Percentiles rank a stretch among this genome's conserved stretches.
phyloP scores from a whole-genome alignment of 768 basidiomycete genomes.

The Lactarius hengduanensis region DNA sequence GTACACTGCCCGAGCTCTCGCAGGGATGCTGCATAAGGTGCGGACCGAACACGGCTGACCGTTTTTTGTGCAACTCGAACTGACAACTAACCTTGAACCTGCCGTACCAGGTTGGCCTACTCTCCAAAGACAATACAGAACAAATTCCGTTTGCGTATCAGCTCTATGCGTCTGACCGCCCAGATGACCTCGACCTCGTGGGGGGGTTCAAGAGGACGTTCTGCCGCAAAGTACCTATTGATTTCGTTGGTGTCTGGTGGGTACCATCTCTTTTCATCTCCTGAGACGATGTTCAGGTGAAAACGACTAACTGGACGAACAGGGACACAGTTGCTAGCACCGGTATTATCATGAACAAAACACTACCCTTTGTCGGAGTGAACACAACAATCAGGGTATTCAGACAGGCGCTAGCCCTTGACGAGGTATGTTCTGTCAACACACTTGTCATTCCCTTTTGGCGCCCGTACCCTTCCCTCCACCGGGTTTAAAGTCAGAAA shows the following conservation, averaged over 20 bases:
- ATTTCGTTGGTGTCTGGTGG: constrained; percentile 81
- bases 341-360: constrained; percentile 55
- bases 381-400: constrained; percentile 67
- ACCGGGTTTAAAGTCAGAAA: constrained; percentile 3
- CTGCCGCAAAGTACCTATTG: constrained; percentile 64
- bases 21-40: constrained; percentile 66
- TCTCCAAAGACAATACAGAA: constrained; percentile 63
- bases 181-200: constrained; percentile 47
- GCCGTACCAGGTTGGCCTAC: constrained; percentile 60
- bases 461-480: not conserved
- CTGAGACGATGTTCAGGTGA: not conserved
- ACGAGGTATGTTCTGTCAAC: constrained; percentile 51
- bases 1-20: constrained; percentile 70
- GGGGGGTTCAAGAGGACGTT: constrained; percentile 74
- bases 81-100: no score
- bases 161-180: constrained; percentile 53
- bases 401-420: constrained; percentile 74
- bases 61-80: not conserved
- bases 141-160: constrained; percentile 75
- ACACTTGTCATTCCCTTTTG: not conserved
- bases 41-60: constrained; percentile 1
- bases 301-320: not conserved
- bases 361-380: constrained; percentile 64
- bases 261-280: not conserved
- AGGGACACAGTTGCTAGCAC: constrained; percentile 84